Base-by-base conservation (phyloP, 73 alveolate species). In the Breviolum minutum region DNA sequence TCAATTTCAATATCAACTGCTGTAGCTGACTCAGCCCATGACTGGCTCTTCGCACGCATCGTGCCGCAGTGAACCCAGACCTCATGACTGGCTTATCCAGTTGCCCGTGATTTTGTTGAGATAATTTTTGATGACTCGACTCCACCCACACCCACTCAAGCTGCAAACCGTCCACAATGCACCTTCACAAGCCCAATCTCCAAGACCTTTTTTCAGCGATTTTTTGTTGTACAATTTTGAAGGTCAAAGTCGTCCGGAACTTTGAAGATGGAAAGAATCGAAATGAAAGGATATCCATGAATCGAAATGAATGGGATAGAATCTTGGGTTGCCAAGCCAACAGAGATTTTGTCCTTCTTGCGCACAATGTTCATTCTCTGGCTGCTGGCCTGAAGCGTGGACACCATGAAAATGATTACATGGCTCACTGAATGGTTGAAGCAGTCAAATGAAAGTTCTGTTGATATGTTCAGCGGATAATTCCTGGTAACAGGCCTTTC, bases 41-140 rank as follows among this genome's bases (percentile, higher is more conserved):
- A 20, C 92, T 83, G 92, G n/a, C 62, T 83, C 92, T 83, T 83
- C 26, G 92, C 92, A 10, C 92, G 71, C 92, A 83, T 61, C 12
- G 92, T 83, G 92, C 92, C 92, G 62, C 92, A 83, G 48, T 54
- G 26, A 5, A 26, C 54, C 92, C 92, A 83, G 22, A 22, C 92
- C 92, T 83, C 54, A 40, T 40, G 54, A 40, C 54, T 40, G 54
- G 0, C 54, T 4, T 22, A 22, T 68, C 77, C 77, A 68, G n/a
- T 68, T 14, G 17, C n/a, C n/a, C 54, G 54, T 40, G 54, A 40
- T 40, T 40, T 40, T 40, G 54, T 54, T 40, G 20, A 40, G 63
- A 17, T 9, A 17, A 17, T 40, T 81, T 22, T 14, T 5, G 87
- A 27, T 4, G 64, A 20, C 16, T 27, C 87, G 74, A 66, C 87